Conservation (phyloP, 108 stramenopile species). For the Discostella pseudostelligera region DNA sequence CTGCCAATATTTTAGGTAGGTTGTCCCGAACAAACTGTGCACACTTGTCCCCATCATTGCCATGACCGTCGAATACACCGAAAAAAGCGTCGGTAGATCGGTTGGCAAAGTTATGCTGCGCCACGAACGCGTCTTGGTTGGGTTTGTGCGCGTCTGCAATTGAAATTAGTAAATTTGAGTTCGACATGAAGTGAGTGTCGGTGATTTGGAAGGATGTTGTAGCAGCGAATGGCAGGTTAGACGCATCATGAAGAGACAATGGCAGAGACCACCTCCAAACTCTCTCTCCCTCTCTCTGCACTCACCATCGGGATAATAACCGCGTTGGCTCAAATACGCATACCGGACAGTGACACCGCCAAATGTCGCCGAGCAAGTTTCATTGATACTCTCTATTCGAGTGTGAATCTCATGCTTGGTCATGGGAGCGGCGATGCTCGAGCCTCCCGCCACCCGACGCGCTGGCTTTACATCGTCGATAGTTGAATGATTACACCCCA, state of each 20-base stretch:
- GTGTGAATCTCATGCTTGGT: conserved; percentile 19
- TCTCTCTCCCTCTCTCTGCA: neutral
- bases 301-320: conserved; percentile 86
- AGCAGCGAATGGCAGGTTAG: no score
- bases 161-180: neutral
- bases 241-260: no score
- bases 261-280: no score
- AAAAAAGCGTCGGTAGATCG: conserved; percentile 67
- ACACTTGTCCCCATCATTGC: conserved; percentile 80
- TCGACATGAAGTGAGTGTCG: no score
- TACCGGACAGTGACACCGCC: conserved; percentile 72
- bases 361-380: conserved; percentile 29
- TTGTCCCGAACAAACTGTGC: conserved; percentile 72
- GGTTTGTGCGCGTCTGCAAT: conserved; percentile 70
- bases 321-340: conserved; percentile 81
- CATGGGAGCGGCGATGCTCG: conserved; percentile 10
- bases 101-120: conserved; percentile 51
- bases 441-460: neutral
- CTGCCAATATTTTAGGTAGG: conserved; percentile 45
- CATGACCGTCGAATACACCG: conserved; percentile 91
- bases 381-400: conserved; percentile 31
- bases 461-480: neutral
- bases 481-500: conserved; percentile 12
- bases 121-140: conserved; percentile 85
- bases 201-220: no score